phyloP scores from a whole-genome alignment of 106 monocot species.

The Dendrobium nobile region DNA sequence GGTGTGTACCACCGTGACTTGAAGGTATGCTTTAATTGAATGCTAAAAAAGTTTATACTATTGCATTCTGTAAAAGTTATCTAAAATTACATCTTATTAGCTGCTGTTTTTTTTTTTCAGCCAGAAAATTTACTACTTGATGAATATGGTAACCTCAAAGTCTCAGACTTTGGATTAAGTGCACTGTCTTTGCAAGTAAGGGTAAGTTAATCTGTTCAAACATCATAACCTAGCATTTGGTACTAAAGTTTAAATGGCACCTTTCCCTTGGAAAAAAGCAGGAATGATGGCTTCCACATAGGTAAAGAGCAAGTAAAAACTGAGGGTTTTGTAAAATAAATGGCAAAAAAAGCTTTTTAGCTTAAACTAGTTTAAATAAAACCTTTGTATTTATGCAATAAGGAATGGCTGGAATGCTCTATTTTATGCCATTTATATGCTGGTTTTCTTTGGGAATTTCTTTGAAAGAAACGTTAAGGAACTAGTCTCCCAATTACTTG shows the following conservation, averaged over 20 bases:
- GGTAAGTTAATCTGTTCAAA: conserved; percentile 29
- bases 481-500: no score
- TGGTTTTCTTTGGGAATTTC: no score
- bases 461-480: no score
- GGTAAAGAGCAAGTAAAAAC: not conserved
- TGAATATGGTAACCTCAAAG: conserved; percentile 62
- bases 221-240: not conserved
- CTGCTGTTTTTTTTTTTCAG: conserved; percentile 21
- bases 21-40: conserved; percentile 23
- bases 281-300: not conserved
- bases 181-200: conserved; percentile 79
- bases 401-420: no score
- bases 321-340: not conserved
- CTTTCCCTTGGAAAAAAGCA: not conserved
- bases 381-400: no score
- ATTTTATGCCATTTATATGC: no score
- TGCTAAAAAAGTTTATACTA: not conserved
- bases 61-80: not conserved
- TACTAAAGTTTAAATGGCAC: not conserved
- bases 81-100: not conserved
- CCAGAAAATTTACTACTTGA: conserved; percentile 83
- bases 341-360: not conserved
- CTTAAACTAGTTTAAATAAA: not conserved
- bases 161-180: conserved; percentile 90
- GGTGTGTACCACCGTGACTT: conserved; percentile 55